Evolutionary conservation across 768 basidiomycete genomes (phyloP), one percentile per base, ranked within the genome.

Genomic region (Fomitopsis serialis): DNA sequence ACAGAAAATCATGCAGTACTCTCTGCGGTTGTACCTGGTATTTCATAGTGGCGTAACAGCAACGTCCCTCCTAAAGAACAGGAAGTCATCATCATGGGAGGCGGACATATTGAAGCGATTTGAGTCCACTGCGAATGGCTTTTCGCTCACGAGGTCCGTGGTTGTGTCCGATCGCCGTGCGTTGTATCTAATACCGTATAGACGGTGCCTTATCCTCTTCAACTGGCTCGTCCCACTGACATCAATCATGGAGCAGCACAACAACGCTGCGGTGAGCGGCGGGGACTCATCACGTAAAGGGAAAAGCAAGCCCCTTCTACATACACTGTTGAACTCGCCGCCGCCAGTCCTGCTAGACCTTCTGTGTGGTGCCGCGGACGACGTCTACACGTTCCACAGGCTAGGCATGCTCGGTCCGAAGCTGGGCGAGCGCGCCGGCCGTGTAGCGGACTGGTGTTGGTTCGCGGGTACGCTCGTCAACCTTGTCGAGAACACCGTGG

Each of bases 371-470:
- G 66, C 84, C 34, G 78, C 91, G 7, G 90, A 93, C 61, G 91
- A 93, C 68, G 66, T 89, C n/a, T 77, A 79, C 45, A 90, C 89
- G n/a, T 80, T 84, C 60, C 82, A 86, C 12, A 75, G 74, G 54
- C 69, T 92, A 25, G 91, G 90, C 1, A 69, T 93, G 10, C 59
- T 92, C 3, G 81, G 86, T 5, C 78, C 79, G 58, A 76, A 73
- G 47, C 69, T 78, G 1, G 91, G 91, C 17, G 76, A 79, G 47
- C 79, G 82, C 34, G 91, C 89, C 2, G 89, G 74, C 34, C 78
- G 81, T 11, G 82, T 91, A 62, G 82, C 90, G 1, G 82, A 92
- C 66, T 92, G 87, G 87, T 91, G 90, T 65, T 93, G 90, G 91
- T 77, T 93, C 57, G 70, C 87, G 25, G 75, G 85, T 15, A 93